Conservation (phyloP, 129 eudicot genomes). For the Rutidosis leptorrhynchoides region DNA sequence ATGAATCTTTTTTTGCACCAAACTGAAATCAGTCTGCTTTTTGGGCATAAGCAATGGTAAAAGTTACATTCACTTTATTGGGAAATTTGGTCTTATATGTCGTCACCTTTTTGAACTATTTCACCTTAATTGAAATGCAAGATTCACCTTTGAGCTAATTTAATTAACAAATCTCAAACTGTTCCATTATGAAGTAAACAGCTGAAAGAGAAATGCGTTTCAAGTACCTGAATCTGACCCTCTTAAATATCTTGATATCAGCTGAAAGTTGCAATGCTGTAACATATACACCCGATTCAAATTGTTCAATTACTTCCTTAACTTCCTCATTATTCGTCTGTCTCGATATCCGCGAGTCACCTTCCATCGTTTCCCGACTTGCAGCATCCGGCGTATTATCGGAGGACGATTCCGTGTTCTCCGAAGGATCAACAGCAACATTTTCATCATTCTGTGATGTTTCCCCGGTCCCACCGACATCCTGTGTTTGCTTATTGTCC, state of each 20-base stretch:
- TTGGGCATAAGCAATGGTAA: no score
- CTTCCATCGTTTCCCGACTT: conserved; percentile 24
- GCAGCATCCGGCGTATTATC: conserved; percentile 26
- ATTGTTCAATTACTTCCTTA: conserved; percentile 74
- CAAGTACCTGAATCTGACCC: conserved; percentile 84
- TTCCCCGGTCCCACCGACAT: conserved; percentile 25
- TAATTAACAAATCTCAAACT: neutral
- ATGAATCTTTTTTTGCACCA: no score
- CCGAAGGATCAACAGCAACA: conserved; percentile 29
- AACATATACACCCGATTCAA: conserved; percentile 89
- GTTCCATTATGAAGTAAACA: conserved; percentile 4
- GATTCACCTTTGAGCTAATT: neutral
- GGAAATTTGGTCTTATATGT: no score
- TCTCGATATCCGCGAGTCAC: conserved; percentile 3
- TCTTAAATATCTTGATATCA: conserved; percentile 67
- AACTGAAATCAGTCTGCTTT: no score
- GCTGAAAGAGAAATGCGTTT: neutral
- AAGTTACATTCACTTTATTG: no score
- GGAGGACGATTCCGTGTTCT: conserved; percentile 36
- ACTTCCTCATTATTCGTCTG: conserved; percentile 39
- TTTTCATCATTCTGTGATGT: conserved; percentile 24
- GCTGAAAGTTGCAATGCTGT: conserved; percentile 42
- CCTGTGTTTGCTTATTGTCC: conserved; percentile 22
- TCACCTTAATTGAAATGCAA: neutral
- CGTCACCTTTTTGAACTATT: no score